Conservation (phyloP, 2,329 filamentous ascomycete genomes). For the Xylariaceae sp. region DNA sequence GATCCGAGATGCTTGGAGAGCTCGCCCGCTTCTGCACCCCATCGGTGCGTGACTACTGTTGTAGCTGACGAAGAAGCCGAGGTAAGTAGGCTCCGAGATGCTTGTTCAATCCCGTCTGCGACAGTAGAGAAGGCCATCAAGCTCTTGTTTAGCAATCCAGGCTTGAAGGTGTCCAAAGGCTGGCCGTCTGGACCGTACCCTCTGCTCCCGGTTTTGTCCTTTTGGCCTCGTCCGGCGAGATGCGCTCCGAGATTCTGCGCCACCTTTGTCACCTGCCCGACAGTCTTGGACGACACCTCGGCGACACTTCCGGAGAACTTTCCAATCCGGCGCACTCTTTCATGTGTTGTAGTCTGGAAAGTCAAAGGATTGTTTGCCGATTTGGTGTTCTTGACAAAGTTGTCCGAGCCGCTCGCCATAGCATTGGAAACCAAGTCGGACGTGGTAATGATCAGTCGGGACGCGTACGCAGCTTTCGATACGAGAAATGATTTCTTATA, state of each 20-base stretch:
- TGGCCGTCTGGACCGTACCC: conserved; percentile 69
- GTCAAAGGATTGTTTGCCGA: conserved; percentile 77
- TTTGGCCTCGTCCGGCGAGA: conserved; percentile 59
- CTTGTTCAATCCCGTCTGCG: conserved; percentile 87
- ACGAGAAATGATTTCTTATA: conserved; percentile 86
- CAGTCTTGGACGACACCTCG: conserved; percentile 76
- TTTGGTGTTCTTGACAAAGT: conserved; percentile 74
- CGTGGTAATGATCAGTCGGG: conserved; percentile 85
- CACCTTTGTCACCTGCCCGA: conserved; percentile 75
- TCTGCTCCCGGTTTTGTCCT: conserved; percentile 48
- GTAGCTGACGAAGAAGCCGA: conserved; percentile 75
- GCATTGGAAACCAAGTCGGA: conserved; percentile 75
- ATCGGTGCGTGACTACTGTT: conserved; percentile 83
- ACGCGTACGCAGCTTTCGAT: conserved; percentile 80
- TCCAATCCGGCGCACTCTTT: conserved; percentile 82
- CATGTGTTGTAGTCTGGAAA: conserved; percentile 81
- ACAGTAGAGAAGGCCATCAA: conserved; percentile 96
- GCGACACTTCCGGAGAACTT: conserved; percentile 78
- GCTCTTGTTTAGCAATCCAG: conserved; percentile 89
- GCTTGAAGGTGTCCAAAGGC: conserved; percentile 67
- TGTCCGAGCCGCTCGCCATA: conserved; percentile 72
- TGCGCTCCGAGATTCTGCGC: conserved; percentile 87
- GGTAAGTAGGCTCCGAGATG: conserved; percentile 71
- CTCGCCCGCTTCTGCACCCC: conserved; percentile 78
- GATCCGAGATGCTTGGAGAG: conserved; percentile 73